Evolutionary conservation across 1,284 basidiomycete species (phyloP), one percentile per base, ranked within the genome.

Genomic region (Fistulina hepatica): DNA sequence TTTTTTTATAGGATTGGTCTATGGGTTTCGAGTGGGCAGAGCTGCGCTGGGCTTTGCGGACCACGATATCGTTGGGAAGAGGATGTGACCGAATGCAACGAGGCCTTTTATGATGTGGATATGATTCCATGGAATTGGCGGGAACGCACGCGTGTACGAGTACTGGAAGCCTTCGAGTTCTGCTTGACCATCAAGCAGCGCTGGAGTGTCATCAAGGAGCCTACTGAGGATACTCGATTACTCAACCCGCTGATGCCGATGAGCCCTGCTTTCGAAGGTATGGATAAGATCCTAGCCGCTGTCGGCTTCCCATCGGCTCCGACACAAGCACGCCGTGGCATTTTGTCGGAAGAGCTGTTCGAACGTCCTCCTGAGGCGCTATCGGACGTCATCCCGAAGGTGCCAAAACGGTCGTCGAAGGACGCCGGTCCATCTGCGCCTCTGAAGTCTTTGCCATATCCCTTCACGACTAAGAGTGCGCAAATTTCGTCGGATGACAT

Each of bases 31-130:
- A 81, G 76, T 38, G 81, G 79, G 34, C 71, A 84, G 44, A 71
- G 70, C 44, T 84, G 79, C 41, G 82, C 71, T 35, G 83, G 84
- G 17, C 54, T 86, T n/a, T 85, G 81, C 54, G 84, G 84, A 34
- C 84, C 84, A 8, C 72, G 81, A 16, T 73, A 76, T 51, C 67
- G 79, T 44, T 85, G 82, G 84, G 82, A 86, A 52, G 83, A 86
- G 58, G 73, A 77, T 41, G 75, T 76, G 25, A 64, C 65, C 15
- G 78, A 79, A 51, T 81, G 76, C 61, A 64, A 61, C 9, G 52
- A 63, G 35, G 69, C 70, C 5, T 49, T 65, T 12, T 69, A 69
- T 46, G 64, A 59, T 42, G 64, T 71, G 35, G 58, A 65, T 6
- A 59, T 61, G 7, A 63, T 82, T 27, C 69, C 75, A 2, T 90